phyloP scores from a whole-genome alignment of 805 yeast genomes.

The Metschnikowia corniflorae region DNA sequence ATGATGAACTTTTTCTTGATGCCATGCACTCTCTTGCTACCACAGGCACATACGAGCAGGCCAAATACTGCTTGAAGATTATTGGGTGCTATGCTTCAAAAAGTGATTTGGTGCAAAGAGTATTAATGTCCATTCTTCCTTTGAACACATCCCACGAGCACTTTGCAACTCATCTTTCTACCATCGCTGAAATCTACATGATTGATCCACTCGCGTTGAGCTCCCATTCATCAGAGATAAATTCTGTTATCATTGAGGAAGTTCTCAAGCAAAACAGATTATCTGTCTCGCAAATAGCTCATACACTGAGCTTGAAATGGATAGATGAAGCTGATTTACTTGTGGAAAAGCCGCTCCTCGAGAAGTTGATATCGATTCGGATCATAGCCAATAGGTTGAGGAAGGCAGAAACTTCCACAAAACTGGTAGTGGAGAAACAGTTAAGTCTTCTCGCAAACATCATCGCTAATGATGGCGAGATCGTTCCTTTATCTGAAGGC shows the following conservation, averaged over 20 bases:
- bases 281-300: slow-evolving; percentile 23
- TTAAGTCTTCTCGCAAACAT: slow-evolving; percentile 64
- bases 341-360: slow-evolving; percentile 29
- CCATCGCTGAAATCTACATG: slow-evolving; percentile 56
- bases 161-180: slow-evolving; percentile 55
- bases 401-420: slow-evolving; percentile 28
- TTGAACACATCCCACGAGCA: slow-evolving; percentile 34
- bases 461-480: slow-evolving; percentile 75
- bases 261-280: slow-evolving; percentile 53
- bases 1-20: slow-evolving; percentile 42
- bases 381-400: slow-evolving; percentile 59
- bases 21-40: slow-evolving; percentile 45
- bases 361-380: slow-evolving; percentile 52
- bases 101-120: slow-evolving; percentile 35
- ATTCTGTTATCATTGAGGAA: slow-evolving; percentile 56
- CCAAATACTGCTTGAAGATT: slow-evolving; percentile 61
- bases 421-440: slow-evolving; percentile 27
- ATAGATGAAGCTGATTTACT: slow-evolving; percentile 40
- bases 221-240: slow-evolving; percentile 53
- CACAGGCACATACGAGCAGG: slow-evolving; percentile 55
- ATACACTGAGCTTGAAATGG: slow-evolving; percentile 38
- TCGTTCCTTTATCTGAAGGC: slow-evolving; percentile 44
- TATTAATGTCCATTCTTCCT: slow-evolving; percentile 49
- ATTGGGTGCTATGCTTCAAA: slow-evolving; percentile 46
- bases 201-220: slow-evolving; percentile 48